A percentile compares a stretch with the other conserved stretches of the same genome.
Conservation (phyloP, 73 alveolate genomes). For the Durusdinium trenchii region DNA sequence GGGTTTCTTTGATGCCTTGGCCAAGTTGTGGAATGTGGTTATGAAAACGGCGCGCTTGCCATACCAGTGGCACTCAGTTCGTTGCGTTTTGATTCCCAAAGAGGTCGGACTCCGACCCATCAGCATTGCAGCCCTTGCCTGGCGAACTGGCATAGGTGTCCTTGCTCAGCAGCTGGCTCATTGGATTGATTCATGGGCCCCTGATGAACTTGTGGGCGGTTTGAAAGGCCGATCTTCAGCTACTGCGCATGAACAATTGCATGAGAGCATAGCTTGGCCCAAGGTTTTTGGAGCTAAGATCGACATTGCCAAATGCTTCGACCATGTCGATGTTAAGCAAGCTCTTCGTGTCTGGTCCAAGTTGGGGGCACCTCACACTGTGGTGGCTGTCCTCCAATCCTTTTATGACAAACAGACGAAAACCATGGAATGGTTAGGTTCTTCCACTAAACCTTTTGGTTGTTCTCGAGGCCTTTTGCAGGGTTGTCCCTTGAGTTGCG, state of each 20-base stretch:
- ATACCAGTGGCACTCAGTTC: background rate
- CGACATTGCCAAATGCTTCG: background rate
- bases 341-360: background rate
- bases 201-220: background rate
- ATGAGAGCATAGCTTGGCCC: background rate
- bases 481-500: slow-evolving; percentile 2
- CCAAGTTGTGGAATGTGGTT: background rate
- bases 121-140: background rate
- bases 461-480: background rate
- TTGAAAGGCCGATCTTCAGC: background rate
- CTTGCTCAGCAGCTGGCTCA: background rate
- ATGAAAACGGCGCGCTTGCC: background rate
- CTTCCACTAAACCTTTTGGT: background rate
- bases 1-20: background rate
- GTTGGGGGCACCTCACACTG: background rate
- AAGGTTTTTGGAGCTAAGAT: background rate
- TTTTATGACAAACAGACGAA: background rate
- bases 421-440: slow-evolving; percentile 22
- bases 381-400: background rate
- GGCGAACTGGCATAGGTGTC: background rate
- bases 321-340: background rate
- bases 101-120: background rate
- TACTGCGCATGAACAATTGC: background rate
- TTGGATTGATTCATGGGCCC: slow-evolving; percentile 5
- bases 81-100: background rate